A percentile compares a stretch with the other conserved stretches of the same genome.
These are phyloP conservation scores for Colletotrichum tamarilloi DNA, from an alignment of 2,329 filamentous ascomycete genomes.

Conservation along the genomic window DNA sequence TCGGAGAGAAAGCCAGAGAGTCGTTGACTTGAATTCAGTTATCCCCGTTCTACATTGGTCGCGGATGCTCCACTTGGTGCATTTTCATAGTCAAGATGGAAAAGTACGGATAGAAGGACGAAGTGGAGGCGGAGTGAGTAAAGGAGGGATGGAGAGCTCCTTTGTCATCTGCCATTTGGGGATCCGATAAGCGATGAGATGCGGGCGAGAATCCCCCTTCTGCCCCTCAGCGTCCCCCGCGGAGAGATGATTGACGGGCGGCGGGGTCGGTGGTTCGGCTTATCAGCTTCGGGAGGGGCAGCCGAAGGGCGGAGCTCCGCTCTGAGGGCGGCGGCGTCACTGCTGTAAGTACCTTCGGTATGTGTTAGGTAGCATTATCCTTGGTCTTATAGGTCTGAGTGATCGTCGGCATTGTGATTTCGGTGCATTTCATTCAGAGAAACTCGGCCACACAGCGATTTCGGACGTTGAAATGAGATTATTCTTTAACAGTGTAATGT, in stretches of 20 bases:
- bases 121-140: slow-evolving; percentile 22
- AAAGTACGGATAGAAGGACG: slow-evolving; percentile 1
- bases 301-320: slow-evolving; percentile 31
- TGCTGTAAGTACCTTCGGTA: too few species aligned
- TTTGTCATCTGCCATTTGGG: background rate
- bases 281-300: slow-evolving; percentile 28
- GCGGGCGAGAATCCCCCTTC: background rate
- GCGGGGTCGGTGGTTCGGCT: slow-evolving; percentile 15
- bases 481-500: background rate
- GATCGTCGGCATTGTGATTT: background rate
- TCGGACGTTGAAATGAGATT: background rate
- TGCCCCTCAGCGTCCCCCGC: background rate
- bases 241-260: background rate
- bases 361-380: background rate
- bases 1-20: slow-evolving; percentile 3
- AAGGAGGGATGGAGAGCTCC: slow-evolving; percentile 1
- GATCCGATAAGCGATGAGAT: background rate
- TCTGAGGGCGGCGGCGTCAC: background rate
- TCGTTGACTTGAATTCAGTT: background rate
- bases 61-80: background rate
- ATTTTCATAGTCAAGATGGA: background rate
- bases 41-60: background rate
- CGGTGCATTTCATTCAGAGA: background rate
- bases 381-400: background rate
- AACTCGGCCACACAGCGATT: too few species aligned